Evolutionary conservation across 495 filamentous ascomycete genomes (phyloP).

Genomic region (Alectoria sarmentosa): DNA sequence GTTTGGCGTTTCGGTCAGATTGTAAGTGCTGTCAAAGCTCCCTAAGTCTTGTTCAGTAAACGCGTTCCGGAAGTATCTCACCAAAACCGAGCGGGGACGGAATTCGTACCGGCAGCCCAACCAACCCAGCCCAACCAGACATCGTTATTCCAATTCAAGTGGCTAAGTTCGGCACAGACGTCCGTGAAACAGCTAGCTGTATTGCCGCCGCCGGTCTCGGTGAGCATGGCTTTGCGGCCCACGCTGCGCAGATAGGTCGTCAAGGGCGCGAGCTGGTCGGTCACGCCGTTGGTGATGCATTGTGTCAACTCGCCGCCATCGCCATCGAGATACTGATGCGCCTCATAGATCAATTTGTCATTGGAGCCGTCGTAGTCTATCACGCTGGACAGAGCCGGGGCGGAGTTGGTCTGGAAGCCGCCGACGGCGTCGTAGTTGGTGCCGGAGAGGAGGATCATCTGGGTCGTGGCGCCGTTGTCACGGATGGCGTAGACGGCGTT

Average conservation of each 20-base stretch:
- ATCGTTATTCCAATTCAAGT: conserved; percentile 39
- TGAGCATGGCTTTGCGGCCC: conserved; percentile 42
- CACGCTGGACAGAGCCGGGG: conserved; percentile 38
- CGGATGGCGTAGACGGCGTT: conserved; percentile 50
- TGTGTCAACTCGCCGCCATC: conserved; percentile 43
- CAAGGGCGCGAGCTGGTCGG: conserved; percentile 38
- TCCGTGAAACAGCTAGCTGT: conserved; percentile 32
- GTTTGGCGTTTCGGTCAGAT: not conserved
- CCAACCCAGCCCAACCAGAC: conserved; percentile 46
- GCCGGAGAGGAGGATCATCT: conserved; percentile 44
- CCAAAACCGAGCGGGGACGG: not conserved
- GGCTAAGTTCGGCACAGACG: conserved; percentile 26
- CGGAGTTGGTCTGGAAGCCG: conserved; percentile 38
- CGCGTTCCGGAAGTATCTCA: not conserved
- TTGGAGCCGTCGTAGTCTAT: conserved; percentile 47
- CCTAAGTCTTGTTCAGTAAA: not conserved
- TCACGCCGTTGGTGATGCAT: conserved; percentile 45
- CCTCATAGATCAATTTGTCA: conserved; percentile 47
- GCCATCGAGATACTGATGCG: conserved; percentile 51
- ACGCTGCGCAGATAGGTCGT: conserved; percentile 41
- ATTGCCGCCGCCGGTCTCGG: conserved; percentile 49
- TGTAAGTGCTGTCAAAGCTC: not conserved
- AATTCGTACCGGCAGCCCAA: conserved; percentile 40
- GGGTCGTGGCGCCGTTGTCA: conserved; percentile 43
- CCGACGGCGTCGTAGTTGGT: conserved; percentile 29